A percentile compares a stretch with the other conserved stretches of the same genome.
Evolutionary conservation across 257 asterid genomes (phyloP).

Genomic region (Paulownia fortunei): DNA sequence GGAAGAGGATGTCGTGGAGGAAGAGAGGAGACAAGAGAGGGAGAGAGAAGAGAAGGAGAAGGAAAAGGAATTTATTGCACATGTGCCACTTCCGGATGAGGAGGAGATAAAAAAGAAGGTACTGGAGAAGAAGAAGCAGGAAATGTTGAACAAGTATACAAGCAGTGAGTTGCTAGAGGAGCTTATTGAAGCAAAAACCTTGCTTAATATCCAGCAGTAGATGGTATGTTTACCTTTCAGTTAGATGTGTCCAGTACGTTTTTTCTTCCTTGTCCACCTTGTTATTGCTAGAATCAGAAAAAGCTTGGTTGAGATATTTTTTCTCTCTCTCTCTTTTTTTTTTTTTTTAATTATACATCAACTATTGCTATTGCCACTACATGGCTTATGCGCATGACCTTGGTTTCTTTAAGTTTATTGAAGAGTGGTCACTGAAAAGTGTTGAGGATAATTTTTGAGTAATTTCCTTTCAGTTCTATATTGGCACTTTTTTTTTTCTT

Average conservation of each 20-base stretch:
- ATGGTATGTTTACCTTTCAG: conserved; percentile 32
- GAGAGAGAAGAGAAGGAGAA: conserved; percentile 71
- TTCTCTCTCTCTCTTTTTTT: too few species aligned
- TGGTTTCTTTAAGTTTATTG: background rate
- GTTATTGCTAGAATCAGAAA: conserved; percentile 7
- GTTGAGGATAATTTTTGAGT: background rate
- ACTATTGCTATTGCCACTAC: background rate
- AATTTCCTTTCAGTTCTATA: background rate
- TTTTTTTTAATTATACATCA: background rate
- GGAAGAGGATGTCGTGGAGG: conserved; percentile 94
- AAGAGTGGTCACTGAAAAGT: background rate
- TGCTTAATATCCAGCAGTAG: conserved; percentile 83
- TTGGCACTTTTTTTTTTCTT: background rate
- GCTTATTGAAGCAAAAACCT: conserved; percentile 70
- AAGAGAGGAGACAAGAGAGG: conserved; percentile 69
- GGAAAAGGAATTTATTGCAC: conserved; percentile 81
- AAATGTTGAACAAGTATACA: conserved; percentile 80
- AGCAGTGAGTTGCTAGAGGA: conserved; percentile 79
- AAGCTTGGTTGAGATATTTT: background rate
- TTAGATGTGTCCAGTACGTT: background rate
- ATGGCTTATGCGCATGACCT: background rate
- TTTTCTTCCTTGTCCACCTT: background rate
- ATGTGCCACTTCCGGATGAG: conserved; percentile 93
- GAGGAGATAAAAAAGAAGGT: conserved; percentile 89
- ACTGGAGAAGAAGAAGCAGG: conserved; percentile 85